Evolutionary conservation across 208 protist species (phyloP).

Genomic region (Leishmania turanica): DNA sequence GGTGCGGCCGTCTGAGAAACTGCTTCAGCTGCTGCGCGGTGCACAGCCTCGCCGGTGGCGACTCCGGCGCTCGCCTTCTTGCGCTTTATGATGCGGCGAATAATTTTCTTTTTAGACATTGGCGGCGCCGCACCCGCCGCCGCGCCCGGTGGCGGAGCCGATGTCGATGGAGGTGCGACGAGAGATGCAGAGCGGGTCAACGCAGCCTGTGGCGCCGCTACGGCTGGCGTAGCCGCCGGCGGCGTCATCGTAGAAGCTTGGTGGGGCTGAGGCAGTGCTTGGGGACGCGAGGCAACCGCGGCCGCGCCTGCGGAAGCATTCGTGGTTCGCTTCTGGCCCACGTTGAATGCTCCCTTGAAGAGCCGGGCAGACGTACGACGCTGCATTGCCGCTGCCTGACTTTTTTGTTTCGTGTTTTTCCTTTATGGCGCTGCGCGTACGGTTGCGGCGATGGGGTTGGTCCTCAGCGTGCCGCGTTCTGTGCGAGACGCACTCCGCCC

Average conservation of each 20-base stretch:
- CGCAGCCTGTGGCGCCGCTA: neutral
- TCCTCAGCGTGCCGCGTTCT: neutral
- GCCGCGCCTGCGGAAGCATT: neutral
- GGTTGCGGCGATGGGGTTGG: neutral
- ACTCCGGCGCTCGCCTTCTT: slow-evolving; percentile 2
- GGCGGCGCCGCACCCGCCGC: neutral
- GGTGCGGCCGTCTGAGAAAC: neutral
- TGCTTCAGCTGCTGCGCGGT: neutral
- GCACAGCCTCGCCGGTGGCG: neutral
- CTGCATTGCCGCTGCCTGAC: slow-evolving; percentile 9
- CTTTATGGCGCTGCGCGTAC: neutral
- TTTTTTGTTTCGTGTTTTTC: neutral
- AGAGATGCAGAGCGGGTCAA: slow-evolving; percentile 10
- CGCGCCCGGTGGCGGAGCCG: neutral
- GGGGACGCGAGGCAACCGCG: neutral
- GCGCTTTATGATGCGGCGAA: slow-evolving; percentile 36
- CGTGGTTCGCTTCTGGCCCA: slow-evolving; percentile 20
- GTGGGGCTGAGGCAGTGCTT: neutral
- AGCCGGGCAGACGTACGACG: slow-evolving; percentile 12
- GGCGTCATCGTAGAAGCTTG: neutral
- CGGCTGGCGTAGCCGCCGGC: neutral
- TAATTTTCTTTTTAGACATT: slow-evolving; percentile 32
- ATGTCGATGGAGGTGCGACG: slow-evolving; percentile 16
- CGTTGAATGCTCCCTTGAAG: slow-evolving; percentile 11
- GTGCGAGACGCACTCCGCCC: neutral